Evolutionary conservation across 331 rosid genomes (phyloP), one percentile per base, ranked within the genome.

Genomic region (Quercus tomentella): DNA sequence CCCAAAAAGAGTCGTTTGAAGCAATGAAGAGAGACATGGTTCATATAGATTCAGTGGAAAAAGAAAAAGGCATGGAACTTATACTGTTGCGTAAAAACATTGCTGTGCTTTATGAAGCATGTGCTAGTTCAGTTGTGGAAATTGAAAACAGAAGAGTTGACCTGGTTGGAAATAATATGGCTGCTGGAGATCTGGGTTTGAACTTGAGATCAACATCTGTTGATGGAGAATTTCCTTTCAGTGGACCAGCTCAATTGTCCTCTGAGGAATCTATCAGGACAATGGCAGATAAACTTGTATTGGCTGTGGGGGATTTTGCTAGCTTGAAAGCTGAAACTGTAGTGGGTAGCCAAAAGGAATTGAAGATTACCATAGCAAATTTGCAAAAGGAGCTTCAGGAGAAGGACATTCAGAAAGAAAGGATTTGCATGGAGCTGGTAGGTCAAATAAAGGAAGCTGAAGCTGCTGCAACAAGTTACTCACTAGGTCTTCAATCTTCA

Each of bases 361-460:
- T 89, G 94, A 96, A 92, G 89, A 83, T 76, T 66, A 80, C 84
- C 28, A 82, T 93, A 68, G 60, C 88, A 57, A 88, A 88, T 85
- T 78, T 96, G 89, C 97, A 90, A 91, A 87, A 83, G 80, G 97
- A 93, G 82, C 97, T 93, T 80, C 97, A 89, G 86, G 98, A 96
- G 88, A 96, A 96, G 86, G 99, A 96, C 77, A 80, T 90, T 76
- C 93, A 92, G 76, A 92, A 86, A 75, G 99, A 96, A 69, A 86
- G 79, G 85, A 85, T 92, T 71, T 92, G 96, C 89, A 84, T 85
- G 84, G 98, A 96, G 45, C 95, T 96, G 75, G 98, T 92, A 23
- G 84, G 83, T 85, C 99, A 93, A 86, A 87, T 93, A 75, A 93
- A 90, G 91, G 91, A 85, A 76, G 97, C 95, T 62, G 93, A 93